These are phyloP conservation scores for Asterochloris erici DNA, from an alignment of 139 green algal genomes.

Conservation along the genomic window DNA sequence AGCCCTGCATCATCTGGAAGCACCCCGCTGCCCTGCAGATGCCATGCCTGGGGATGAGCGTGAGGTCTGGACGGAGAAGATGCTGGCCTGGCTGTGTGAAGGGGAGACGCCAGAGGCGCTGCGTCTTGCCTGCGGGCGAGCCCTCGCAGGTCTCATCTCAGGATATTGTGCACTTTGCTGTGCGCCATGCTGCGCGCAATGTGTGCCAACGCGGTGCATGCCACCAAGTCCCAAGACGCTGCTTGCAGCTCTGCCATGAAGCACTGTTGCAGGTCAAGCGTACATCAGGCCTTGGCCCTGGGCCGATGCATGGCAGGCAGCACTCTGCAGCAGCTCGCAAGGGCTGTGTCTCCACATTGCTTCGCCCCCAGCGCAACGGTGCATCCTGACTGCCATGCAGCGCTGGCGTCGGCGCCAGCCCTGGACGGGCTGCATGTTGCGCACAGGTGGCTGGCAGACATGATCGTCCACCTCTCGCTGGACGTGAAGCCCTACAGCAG, in stretches of 20 bases:
- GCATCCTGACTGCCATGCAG: background rate
- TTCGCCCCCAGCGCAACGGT: too few species aligned
- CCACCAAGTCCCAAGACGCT: too few species aligned
- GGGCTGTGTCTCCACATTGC: too few species aligned
- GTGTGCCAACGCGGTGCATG: too few species aligned
- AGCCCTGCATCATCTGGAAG: too few species aligned
- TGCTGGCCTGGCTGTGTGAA: constrained; percentile 19
- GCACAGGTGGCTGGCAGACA: constrained; percentile 59
- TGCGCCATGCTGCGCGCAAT: too few species aligned
- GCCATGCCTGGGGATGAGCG: constrained; percentile 15
- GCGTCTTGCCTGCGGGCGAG: constrained; percentile 16
- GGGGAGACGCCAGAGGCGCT: background rate
- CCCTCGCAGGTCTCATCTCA: background rate
- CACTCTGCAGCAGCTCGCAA: too few species aligned
- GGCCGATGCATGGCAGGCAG: too few species aligned
- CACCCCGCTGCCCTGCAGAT: background rate
- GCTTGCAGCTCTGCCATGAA: too few species aligned
- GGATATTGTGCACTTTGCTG: too few species aligned
- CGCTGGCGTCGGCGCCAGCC: constrained; percentile 36
- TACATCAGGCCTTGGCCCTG: too few species aligned
- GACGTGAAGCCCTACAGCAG: constrained; percentile 39
- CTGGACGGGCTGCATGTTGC: constrained; percentile 50
- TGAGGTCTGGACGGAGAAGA: constrained; percentile 28
- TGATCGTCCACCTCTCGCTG: constrained; percentile 55
- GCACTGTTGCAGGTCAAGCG: too few species aligned